Percentiles rank a stretch among this genome's conserved stretches.
Conservation (phyloP, 805 yeast species). For the Barnettozyma vustinii region DNA sequence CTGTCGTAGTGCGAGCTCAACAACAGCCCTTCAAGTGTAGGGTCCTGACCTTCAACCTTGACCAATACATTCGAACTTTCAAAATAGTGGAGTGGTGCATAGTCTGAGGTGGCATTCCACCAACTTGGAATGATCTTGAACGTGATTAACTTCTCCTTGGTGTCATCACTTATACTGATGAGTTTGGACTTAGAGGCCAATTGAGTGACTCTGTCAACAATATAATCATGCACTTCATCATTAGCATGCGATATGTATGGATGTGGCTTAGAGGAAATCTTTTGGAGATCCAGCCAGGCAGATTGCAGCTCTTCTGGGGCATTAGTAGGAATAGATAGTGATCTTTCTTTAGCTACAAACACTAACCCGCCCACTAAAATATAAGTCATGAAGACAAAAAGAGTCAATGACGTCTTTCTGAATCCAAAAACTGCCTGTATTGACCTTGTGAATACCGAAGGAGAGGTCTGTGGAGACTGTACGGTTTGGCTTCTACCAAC, state of each 20-base stretch:
- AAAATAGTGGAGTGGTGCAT: constrained; percentile 56
- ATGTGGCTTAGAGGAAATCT: constrained; percentile 61
- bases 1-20: constrained; percentile 86
- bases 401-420: constrained; percentile 63
- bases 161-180: constrained; percentile 34
- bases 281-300: constrained; percentile 71
- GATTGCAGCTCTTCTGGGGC: constrained; percentile 33
- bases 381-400: constrained; percentile 46
- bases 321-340: constrained; percentile 39
- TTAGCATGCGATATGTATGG: constrained; percentile 77
- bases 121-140: constrained; percentile 47
- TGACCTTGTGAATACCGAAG: constrained; percentile 18
- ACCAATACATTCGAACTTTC: constrained; percentile 82
- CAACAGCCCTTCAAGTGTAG: constrained; percentile 57
- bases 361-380: constrained; percentile 35
- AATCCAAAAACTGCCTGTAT: constrained; percentile 57
- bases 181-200: constrained; percentile 26
- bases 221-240: constrained; percentile 68
- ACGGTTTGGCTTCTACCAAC: not conserved
- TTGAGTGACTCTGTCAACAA: constrained; percentile 38
- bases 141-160: constrained; percentile 33
- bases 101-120: constrained; percentile 36
- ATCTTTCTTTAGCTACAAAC: constrained; percentile 33
- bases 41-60: constrained; percentile 59
- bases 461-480: not conserved